phyloP scores from a whole-genome alignment of 208 protist genomes.

The Lotmaria passim region DNA sequence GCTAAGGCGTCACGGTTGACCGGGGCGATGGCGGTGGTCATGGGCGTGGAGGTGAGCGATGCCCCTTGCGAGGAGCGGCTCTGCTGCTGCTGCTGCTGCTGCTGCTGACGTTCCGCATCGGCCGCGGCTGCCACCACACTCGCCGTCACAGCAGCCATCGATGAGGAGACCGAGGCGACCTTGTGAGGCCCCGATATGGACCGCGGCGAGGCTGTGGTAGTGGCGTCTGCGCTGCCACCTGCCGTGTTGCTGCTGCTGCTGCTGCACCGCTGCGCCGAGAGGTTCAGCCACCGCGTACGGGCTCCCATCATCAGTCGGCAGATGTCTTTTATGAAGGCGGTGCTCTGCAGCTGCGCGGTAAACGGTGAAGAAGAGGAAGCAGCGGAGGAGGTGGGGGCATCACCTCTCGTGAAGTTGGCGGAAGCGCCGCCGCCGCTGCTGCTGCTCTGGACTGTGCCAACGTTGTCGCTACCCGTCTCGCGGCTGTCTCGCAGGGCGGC shows the following conservation, averaged over 20 bases:
- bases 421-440: slow-evolving; percentile 1
- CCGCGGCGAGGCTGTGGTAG: background rate
- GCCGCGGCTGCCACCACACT: slow-evolving; percentile 22
- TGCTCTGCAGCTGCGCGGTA: slow-evolving; percentile 54
- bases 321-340: slow-evolving; percentile 72
- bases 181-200: background rate
- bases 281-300: slow-evolving; percentile 34
- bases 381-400: background rate
- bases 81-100: slow-evolving; percentile 25
- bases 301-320: slow-evolving; percentile 42
- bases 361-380: slow-evolving; percentile 20
- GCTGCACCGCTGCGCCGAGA: slow-evolving; percentile 13
- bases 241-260: background rate
- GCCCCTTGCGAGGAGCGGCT: background rate
- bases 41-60: slow-evolving; percentile 11
- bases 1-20: background rate
- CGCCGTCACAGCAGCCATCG: slow-evolving; percentile 29
- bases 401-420: background rate
- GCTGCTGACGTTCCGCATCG: slow-evolving; percentile 13
- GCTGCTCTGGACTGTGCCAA: background rate
- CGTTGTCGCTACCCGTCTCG: background rate
- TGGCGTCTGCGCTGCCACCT: background rate
- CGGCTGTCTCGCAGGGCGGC: slow-evolving; percentile 33
- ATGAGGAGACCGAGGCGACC: slow-evolving; percentile 16
- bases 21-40: slow-evolving; percentile 1